Evolutionary conservation across 139 green algal species (phyloP).

Genomic region (Penium margaritaceum): DNA sequence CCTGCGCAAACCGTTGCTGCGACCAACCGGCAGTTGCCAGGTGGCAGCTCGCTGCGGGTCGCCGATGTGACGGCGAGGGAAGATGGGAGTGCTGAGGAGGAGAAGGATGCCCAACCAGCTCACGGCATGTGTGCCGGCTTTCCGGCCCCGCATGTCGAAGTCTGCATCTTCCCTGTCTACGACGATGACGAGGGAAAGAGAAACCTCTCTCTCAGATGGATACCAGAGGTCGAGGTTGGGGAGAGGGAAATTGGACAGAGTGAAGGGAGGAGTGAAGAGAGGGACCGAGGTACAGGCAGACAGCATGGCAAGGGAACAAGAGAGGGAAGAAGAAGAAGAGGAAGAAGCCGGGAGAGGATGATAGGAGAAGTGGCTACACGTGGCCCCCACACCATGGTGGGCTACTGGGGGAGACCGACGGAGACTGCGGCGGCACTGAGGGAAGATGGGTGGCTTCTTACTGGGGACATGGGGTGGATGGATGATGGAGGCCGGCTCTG

Average conservation of each 20-base stretch:
- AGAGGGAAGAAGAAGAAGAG: neutral
- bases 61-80: no score
- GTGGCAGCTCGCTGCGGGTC: no score
- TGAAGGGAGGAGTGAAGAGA: no score
- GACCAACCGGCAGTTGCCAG: no score
- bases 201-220: neutral
- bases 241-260: no score
- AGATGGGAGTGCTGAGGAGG: no score
- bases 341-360: neutral
- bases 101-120: no score
- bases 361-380: conserved; percentile 55
- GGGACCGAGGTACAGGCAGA: neutral
- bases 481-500: conserved; percentile 56
- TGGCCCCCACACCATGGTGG: conserved; percentile 66
- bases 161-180: neutral
- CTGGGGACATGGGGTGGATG: conserved; percentile 64
- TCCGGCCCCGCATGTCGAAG: conserved; percentile 7
- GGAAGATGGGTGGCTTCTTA: conserved; percentile 64
- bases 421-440: conserved; percentile 44
- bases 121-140: conserved; percentile 3
- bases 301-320: neutral
- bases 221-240: neutral
- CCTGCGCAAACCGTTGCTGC: no score
- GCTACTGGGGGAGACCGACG: conserved; percentile 61
- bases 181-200: no score